Percentiles rank a stretch among this genome's conserved stretches.
Conservation (phyloP, 495 filamentous ascomycete genomes). For the Penicillium odoratum region DNA sequence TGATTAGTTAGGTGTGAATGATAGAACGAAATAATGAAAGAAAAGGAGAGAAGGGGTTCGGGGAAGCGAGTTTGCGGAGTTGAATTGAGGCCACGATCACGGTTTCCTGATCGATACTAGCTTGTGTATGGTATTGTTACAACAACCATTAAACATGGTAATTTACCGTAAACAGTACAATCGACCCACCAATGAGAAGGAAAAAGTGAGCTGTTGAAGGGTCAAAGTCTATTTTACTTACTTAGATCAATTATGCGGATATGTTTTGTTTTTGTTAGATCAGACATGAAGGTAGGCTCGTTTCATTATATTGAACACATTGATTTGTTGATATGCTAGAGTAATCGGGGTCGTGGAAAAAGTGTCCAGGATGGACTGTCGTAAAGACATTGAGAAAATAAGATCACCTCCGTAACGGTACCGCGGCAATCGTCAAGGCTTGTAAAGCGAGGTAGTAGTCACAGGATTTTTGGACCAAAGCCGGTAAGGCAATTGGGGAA, state of each 20-base stretch:
- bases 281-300: neutral
- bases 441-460: constrained; percentile 21
- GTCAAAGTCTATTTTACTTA: neutral
- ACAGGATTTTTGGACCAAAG: constrained; percentile 23
- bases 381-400: constrained; percentile 24
- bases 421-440: constrained; percentile 28
- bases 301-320: constrained; percentile 10
- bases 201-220: neutral
- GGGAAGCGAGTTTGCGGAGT: constrained; percentile 35
- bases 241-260: neutral
- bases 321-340: constrained; percentile 18
- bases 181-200: constrained; percentile 22
- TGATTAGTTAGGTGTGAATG: constrained; percentile 21
- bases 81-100: constrained; percentile 52
- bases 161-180: constrained; percentile 16
- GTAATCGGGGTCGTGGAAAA: constrained; percentile 17
- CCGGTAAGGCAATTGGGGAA: neutral
- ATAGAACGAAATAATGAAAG: constrained; percentile 19
- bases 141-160: neutral
- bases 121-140: constrained; percentile 19
- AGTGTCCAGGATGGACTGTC: constrained; percentile 20
- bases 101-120: constrained; percentile 35
- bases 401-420: constrained; percentile 24
- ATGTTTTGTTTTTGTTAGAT: neutral
- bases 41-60: constrained; percentile 12